Conservation (phyloP, 2,329 filamentous ascomycete species). For the Madurella fahalii region DNA sequence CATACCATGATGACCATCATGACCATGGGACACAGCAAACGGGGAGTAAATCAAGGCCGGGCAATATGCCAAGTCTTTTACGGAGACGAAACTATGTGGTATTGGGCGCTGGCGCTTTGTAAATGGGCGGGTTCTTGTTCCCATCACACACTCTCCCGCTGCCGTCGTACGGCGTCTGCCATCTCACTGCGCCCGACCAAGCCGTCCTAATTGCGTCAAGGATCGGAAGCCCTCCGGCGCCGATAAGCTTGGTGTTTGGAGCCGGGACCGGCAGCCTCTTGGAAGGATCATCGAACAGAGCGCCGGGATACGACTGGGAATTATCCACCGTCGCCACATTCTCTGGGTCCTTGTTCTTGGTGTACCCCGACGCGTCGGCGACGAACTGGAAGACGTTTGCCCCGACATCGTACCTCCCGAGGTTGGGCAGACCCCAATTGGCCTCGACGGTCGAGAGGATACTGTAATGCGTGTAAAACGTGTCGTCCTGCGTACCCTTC, state of each 20-base stretch:
- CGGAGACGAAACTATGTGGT: background rate
- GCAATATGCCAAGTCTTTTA: background rate
- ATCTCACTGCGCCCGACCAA: slow-evolving; percentile 30
- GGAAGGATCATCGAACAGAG: slow-evolving; percentile 34
- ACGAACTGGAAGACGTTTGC: slow-evolving; percentile 30
- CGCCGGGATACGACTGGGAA: slow-evolving; percentile 41
- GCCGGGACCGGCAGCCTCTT: slow-evolving; percentile 34
- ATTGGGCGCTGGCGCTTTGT: slow-evolving; percentile 32
- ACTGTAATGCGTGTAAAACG: slow-evolving; percentile 44
- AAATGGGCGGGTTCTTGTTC: slow-evolving; percentile 36
- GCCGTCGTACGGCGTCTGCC: slow-evolving; percentile 43
- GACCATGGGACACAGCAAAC: background rate
- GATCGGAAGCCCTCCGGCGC: slow-evolving; percentile 40
- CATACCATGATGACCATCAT: background rate
- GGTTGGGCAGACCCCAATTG: slow-evolving; percentile 41
- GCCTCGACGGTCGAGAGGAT: slow-evolving; percentile 39
- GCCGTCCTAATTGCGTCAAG: slow-evolving; percentile 30
- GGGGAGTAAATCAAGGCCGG: background rate
- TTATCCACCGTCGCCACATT: slow-evolving; percentile 35
- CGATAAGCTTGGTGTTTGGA: slow-evolving; percentile 41
- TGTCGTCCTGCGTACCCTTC: slow-evolving; percentile 48
- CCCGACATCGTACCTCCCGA: slow-evolving; percentile 41
- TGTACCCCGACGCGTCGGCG: slow-evolving; percentile 24
- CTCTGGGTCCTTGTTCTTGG: slow-evolving; percentile 33
- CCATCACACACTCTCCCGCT: slow-evolving; percentile 42